A percentile compares a stretch with the other conserved stretches of the same genome.
Conservation (phyloP, 2,329 filamentous ascomycete genomes). For the Gliomastix tumulicola region DNA sequence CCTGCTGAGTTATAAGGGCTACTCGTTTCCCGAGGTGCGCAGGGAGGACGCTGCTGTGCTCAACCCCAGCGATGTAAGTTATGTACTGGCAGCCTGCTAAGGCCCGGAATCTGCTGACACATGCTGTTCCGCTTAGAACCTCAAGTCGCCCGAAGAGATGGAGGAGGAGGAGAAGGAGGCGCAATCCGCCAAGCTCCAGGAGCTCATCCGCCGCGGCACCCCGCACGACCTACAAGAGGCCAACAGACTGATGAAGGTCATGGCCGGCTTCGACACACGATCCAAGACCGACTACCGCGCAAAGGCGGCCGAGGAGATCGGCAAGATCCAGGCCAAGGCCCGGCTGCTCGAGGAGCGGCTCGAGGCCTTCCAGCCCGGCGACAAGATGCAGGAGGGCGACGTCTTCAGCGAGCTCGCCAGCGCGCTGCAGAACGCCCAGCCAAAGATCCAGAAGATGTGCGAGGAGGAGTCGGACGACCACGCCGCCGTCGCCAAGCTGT, state of each 20-base stretch:
- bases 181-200: conserved; percentile 96
- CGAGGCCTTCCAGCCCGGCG: conserved; percentile 74
- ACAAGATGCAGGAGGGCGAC: conserved; percentile 63
- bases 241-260: conserved; percentile 96
- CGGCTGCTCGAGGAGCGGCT: conserved; percentile 87
- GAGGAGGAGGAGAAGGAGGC: conserved; percentile 92
- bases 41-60: conserved; percentile 92
- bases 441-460: conserved; percentile 99
- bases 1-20: conserved; percentile 92
- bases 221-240: conserved; percentile 95
- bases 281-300: conserved; percentile 97
- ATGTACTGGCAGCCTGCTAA: no score
- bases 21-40: conserved; percentile 87
- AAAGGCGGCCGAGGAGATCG: conserved; percentile 92
- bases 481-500: conserved; percentile 87
- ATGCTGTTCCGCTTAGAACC: conserved; percentile 56
- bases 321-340: conserved; percentile 93
- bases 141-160: conserved; percentile 97
- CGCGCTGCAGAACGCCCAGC: conserved; percentile 85
- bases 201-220: conserved; percentile 85
- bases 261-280: conserved; percentile 94
- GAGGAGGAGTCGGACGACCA: conserved; percentile 97
- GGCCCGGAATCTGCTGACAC: no score
- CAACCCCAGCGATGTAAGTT: conserved; percentile 88
- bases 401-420: conserved; percentile 80